These are phyloP conservation scores for Ceratocystiopsis minuta DNA, from an alignment of 2,329 filamentous ascomycete genomes.

Conservation along the genomic window DNA sequence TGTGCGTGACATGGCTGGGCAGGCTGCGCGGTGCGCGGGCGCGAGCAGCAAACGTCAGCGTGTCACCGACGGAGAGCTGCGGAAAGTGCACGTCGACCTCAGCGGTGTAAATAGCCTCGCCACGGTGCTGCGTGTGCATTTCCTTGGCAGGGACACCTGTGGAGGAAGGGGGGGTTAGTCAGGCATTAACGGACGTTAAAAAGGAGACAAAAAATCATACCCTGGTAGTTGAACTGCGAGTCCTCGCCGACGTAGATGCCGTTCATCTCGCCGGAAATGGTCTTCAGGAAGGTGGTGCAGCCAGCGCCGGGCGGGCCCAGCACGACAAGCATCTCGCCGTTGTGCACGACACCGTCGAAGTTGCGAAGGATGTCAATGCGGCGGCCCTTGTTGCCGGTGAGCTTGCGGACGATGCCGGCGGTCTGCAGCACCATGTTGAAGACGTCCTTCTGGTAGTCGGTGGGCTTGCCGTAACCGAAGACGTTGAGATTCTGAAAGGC, in stretches of 20 bases:
- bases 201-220: conserved; percentile 17
- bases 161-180: background rate
- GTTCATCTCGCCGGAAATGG: conserved; percentile 65
- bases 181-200: background rate
- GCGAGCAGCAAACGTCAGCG: conserved; percentile 57
- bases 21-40: conserved; percentile 47
- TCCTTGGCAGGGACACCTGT: conserved; percentile 50
- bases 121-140: conserved; percentile 63
- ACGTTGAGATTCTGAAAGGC: conserved; percentile 51
- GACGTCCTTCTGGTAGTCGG: conserved; percentile 54
- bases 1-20: conserved; percentile 36
- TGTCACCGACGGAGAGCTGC: conserved; percentile 59
- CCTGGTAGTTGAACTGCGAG: conserved; percentile 70
- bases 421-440: conserved; percentile 40
- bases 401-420: conserved; percentile 23
- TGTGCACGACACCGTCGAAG: conserved; percentile 50
- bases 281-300: conserved; percentile 74
- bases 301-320: conserved; percentile 55
- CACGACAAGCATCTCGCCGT: conserved; percentile 60
- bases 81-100: conserved; percentile 73
- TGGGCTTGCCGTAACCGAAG: conserved; percentile 46
- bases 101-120: conserved; percentile 74
- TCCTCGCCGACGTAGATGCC: conserved; percentile 55
- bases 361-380: conserved; percentile 51
- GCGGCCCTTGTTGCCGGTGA: conserved; percentile 33